Evolutionary conservation across 345 rosid genomes (phyloP), one percentile per base, ranked within the genome.

Genomic region (Linum lewisii): DNA sequence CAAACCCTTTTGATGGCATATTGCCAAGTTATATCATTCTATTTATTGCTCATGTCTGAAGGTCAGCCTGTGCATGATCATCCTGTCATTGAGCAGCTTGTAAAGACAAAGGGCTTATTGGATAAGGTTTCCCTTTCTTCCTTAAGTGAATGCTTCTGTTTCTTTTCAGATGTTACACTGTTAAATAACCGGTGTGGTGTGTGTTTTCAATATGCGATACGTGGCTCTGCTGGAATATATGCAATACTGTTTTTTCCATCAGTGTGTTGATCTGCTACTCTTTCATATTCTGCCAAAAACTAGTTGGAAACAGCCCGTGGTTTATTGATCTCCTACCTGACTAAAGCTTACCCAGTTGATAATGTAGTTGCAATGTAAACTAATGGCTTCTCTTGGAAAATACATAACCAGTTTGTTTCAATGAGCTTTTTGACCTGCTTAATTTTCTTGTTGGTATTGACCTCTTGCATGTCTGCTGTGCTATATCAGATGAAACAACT

Each of bases 31-130:
- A 93, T 93, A 67, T 81, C 94, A 18, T 86, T 86, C 71, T 89
- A 89, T 79, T 88, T 88, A 63, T 94, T 92, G 66, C 89, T 89
- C 69, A 93, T 89, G 74, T 85, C 95, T 23, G 97, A 89, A 71
- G 99, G 95, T 64, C 87, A 77, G 54, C 81, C 91, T 37, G 83
- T 89, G 63, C 84, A 84, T 72, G 94, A 89, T 64, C 99, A 93
- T 75, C 99, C 97, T 9, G 86, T 88, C 63, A 83, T 93, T 60
- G 79, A 84, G 64, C 99, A 86, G 61, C 88, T 93, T 60, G 89
- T 93, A 45, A 94, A 85, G 74, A 76, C 86, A 72, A 87, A 83
- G 67, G 66, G 75, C 60, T 78, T 88, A 66, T 66, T 86, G 61
- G 94, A 89, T 69, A 79, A 86, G 99, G 99, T 88, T 51, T 56